phyloP scores from a whole-genome alignment of 371 early-diverging fungal genomes.

The Haplosporangium sp. region DNA sequence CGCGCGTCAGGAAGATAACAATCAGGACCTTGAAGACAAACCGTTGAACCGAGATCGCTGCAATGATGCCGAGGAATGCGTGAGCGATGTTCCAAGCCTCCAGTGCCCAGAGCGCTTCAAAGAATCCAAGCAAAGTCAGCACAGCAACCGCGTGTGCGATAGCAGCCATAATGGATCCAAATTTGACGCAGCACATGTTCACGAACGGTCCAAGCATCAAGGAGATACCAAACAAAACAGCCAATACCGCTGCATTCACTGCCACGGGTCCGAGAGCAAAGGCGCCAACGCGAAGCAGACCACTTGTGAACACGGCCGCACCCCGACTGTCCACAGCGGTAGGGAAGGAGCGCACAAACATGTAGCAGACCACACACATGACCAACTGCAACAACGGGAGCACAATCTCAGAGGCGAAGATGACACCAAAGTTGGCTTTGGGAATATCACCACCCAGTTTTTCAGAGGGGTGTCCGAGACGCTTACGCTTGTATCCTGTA shows the following conservation, averaged over 20 bases:
- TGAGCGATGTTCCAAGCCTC: constrained; percentile 70
- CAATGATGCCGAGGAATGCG: constrained; percentile 75
- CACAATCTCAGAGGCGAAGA: constrained; percentile 78
- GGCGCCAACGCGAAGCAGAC: constrained; percentile 66
- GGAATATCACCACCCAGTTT: constrained; percentile 68
- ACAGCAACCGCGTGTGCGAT: constrained; percentile 77
- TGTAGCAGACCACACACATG: constrained; percentile 67
- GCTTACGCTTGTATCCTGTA: constrained; percentile 82
- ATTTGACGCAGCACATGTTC: constrained; percentile 69
- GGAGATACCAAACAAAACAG: constrained; percentile 75
- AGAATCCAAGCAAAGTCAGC: constrained; percentile 65
- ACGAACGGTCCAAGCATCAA: constrained; percentile 72
- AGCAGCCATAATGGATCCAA: constrained; percentile 77
- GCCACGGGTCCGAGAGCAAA: constrained; percentile 79
- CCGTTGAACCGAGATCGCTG: constrained; percentile 71
- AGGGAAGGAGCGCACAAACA: constrained; percentile 66
- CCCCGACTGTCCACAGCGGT: constrained; percentile 43
- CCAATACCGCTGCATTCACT: constrained; percentile 75
- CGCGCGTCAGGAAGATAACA: constrained; percentile 77
- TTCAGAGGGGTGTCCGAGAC: constrained; percentile 65
- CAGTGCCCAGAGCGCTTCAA: constrained; percentile 73
- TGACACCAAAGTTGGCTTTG: constrained; percentile 69
- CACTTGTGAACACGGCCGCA: constrained; percentile 52
- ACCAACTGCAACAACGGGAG: constrained; percentile 74
- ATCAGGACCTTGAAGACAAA: constrained; percentile 75